Evolutionary conservation across 257 asterid species (phyloP).

Genomic region (Jacaranda mimosifolia): DNA sequence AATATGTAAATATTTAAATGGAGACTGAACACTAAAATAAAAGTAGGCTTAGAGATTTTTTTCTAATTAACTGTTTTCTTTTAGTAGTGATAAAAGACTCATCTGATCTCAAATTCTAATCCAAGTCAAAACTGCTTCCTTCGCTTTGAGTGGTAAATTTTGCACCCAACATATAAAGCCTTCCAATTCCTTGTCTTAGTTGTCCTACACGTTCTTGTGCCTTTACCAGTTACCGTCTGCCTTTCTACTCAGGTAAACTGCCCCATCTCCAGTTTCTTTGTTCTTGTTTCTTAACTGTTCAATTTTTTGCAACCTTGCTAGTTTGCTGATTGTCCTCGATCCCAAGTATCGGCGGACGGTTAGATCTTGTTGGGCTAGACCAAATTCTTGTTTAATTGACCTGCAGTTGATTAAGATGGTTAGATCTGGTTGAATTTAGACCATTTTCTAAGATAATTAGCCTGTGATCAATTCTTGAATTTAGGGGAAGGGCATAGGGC

Average conservation of each 20-base stretch:
- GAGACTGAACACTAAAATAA: no score
- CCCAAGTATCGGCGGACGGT: neutral
- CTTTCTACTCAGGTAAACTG: slow-evolving; percentile 26
- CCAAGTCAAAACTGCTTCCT: slow-evolving; percentile 9
- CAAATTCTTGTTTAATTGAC: slow-evolving; percentile 16
- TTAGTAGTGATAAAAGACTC: no score
- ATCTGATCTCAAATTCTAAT: neutral
- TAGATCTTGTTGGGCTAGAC: slow-evolving; percentile 26
- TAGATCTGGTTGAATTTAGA: slow-evolving; percentile 32
- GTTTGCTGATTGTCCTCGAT: neutral
- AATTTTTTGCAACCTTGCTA: neutral
- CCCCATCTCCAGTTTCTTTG: neutral
- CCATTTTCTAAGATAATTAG: slow-evolving; percentile 17
- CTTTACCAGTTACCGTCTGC: neutral
- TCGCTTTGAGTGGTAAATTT: neutral
- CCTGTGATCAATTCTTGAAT: neutral
- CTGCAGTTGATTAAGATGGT: slow-evolving; percentile 4
- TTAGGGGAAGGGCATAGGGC: neutral
- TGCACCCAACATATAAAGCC: neutral
- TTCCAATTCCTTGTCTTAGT: neutral
- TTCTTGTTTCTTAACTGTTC: neutral
- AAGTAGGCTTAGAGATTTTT: no score
- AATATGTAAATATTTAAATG: no score
- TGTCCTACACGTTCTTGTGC: slow-evolving; percentile 28
- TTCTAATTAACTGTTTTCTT: no score